Evolutionary conservation across 768 basidiomycete genomes (phyloP).

Genomic region (Tylopilus sp.): DNA sequence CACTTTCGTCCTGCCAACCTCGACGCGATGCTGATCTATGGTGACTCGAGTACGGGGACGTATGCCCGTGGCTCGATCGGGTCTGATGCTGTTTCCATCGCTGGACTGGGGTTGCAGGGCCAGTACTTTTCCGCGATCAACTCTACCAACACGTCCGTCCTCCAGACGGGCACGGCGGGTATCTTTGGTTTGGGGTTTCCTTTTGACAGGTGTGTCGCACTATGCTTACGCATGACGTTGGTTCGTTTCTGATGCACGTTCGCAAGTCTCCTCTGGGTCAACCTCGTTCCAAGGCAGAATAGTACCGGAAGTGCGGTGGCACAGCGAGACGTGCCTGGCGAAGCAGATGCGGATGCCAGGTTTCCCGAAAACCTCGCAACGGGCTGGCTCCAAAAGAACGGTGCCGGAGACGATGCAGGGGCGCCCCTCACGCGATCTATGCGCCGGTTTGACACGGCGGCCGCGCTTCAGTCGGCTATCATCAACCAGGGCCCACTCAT

Average conservation of each 20-base stretch:
- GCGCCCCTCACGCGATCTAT: conserved; percentile 3
- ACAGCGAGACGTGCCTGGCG: conserved; percentile 1
- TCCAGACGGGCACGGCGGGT: conserved; percentile 54
- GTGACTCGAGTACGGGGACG: conserved; percentile 69
- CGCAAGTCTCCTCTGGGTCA: conserved; percentile 45
- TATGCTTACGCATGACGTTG: not conserved
- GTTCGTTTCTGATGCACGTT: not conserved
- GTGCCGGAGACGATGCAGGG: not conserved
- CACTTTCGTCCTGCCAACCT: conserved; percentile 47
- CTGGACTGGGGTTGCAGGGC: conserved; percentile 43
- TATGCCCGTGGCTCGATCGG: conserved; percentile 65
- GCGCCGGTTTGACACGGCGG: conserved; percentile 11
- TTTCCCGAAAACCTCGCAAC: conserved; percentile 12
- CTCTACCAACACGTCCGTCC: conserved; percentile 62
- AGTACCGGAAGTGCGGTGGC: not conserved
- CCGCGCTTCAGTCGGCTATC: conserved; percentile 41
- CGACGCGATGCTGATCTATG: conserved; percentile 54
- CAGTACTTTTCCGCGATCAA: conserved; percentile 69
- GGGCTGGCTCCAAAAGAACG: conserved; percentile 20
- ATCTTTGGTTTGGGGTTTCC: conserved; percentile 79
- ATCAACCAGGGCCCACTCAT: conserved; percentile 42
- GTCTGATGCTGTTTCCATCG: conserved; percentile 52
- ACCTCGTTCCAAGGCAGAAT: conserved; percentile 30
- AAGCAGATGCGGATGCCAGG: not conserved
- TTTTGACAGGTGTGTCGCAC: conserved; percentile 51